Base-by-base conservation (phyloP, 2,329 filamentous ascomycete genomes). In the Aureobasidium sp. region DNA sequence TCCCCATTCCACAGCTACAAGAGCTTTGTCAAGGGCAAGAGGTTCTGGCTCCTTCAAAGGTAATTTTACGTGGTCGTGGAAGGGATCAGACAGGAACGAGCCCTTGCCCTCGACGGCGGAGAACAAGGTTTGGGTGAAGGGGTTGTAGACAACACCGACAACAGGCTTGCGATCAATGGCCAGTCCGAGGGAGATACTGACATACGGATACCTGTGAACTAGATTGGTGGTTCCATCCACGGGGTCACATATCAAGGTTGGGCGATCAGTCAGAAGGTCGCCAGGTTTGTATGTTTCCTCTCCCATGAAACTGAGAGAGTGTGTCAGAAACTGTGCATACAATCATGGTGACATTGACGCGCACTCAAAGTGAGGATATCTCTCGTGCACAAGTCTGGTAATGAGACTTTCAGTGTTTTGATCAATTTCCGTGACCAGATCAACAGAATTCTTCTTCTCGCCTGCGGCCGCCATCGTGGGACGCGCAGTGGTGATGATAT, bases 161-260 rank as follows among this genome's bases (percentile, higher is more conserved):
- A 79, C 78, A 25, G 89, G 88, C 11, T 71, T 69, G 65, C 81
- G 81, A 69, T 82, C 75, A 64, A 91, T 74, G 45, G 86, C 81
- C 62, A 93, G 80, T 49, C 89, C 89, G 36, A 93, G 84, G 10
- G 87, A 90, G 75, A 92, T 86, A 76, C 86, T 89, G 64, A 89
- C 88, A 68, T 85, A 81, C 3, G 88, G 87, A 74, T 90, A 87
- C 25, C 82, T 82, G 75, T 92, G 89, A 52, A 92, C 83, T 70
- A 93, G 91, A 79, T 92, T 92, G 54, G 87, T 90, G 8, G 84
- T 91, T 69, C 88, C 89, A 75, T 93, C 89, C 67, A 93, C 91
- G 48, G 89, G 89, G 72, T 93, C 89, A 66, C 89, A 86, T 70
- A 92, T 83, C 75, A 92, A 92, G 47, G 89, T 93, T 1, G 89